These are phyloP conservation scores for Clitoria ternatea DNA, from an alignment of 306 rosid species.

Conservation along the genomic window DNA sequence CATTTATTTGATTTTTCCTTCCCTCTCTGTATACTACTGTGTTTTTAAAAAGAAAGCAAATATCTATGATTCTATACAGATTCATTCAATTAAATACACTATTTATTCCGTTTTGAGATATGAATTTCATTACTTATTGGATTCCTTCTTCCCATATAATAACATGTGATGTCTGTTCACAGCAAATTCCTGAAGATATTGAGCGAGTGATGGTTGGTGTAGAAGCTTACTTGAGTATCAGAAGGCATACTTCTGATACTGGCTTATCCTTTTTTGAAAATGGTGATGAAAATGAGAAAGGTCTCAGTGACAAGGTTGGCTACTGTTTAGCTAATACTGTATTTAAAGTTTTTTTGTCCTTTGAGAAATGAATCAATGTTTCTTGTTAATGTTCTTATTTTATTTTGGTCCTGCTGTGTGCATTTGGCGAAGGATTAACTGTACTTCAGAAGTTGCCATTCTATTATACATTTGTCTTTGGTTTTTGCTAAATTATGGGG, in stretches of 20 bases:
- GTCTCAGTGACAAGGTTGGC: slow-evolving; percentile 60
- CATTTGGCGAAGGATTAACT: slow-evolving; percentile 9
- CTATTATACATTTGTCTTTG: slow-evolving; percentile 1
- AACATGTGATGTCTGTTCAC: slow-evolving; percentile 27
- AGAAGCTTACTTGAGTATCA: slow-evolving; percentile 95
- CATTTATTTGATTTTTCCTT: background rate
- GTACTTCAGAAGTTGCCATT: background rate
- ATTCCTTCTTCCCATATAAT: background rate
- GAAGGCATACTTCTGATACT: slow-evolving; percentile 60
- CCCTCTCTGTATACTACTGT: background rate
- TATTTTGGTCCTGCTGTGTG: background rate
- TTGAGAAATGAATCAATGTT: slow-evolving; percentile 13
- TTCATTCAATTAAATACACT: background rate
- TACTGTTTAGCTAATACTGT: slow-evolving; percentile 1
- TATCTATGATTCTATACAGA: background rate
- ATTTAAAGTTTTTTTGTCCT: slow-evolving; percentile 12
- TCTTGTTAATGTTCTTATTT: background rate
- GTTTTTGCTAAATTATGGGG: too few relatives aligned
- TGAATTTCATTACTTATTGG: slow-evolving; percentile 15
- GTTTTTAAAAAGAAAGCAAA: background rate
- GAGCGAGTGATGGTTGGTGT: slow-evolving; percentile 90
- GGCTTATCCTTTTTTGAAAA: slow-evolving; percentile 84
- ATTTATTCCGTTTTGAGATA: background rate
- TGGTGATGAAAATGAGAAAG: slow-evolving; percentile 53
- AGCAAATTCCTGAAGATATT: slow-evolving; percentile 98